Base-by-base conservation (phyloP, 2,329 filamentous ascomycete genomes). In the Cladophialophora psammophila region DNA sequence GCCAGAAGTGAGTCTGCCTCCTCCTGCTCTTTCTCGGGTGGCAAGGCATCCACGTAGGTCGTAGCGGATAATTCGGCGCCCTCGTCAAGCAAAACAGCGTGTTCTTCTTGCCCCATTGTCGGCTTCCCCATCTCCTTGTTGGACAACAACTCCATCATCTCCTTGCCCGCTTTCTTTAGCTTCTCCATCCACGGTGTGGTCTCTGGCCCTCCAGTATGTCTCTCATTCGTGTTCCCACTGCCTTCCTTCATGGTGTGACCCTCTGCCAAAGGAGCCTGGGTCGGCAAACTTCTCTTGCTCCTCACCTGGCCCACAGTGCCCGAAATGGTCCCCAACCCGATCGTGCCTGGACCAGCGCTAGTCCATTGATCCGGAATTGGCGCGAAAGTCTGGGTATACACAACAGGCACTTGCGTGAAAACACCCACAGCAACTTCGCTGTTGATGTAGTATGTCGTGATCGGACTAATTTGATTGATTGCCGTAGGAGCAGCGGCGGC, bases 291-390 rank as follows among this genome's bases (percentile, higher is more conserved):
- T 62, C 68, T 63, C 64, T 72, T 72, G 8, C 65, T 67, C 60
- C 68, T 71, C 2, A 72, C 70, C 15, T 67, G 65, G 7, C 72
- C 72, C 9, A 74, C 59, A 20, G 65, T 59, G 5, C 72, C 72
- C 31, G 50, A 18, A 36, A 74, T 72, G 20, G 74, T 75, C 10
- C 78, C 75, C 20, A 80, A 63, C 7, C 76, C 77, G 53, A 79
- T 76, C 6, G 71, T 65, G 9, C 75, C 76, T 0, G 64, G 64
- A 12, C 67, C 71, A 2, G 76, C 72, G 8, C 67, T 69, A 15
- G 75, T 69, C 75, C 74, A 76, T 60, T 77, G 76, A 60, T 77
- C 74, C 3, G 74, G 72, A 12, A 76, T 68, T 7, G 67, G 64
- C 7, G 73, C 56, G 59, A 77, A 77, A 18, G 66, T 71, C 58